Percentiles rank a stretch among this genome's conserved stretches.
phyloP scores from a whole-genome alignment of 371 early-diverging fungal genomes.

The Mycotypha africana region DNA sequence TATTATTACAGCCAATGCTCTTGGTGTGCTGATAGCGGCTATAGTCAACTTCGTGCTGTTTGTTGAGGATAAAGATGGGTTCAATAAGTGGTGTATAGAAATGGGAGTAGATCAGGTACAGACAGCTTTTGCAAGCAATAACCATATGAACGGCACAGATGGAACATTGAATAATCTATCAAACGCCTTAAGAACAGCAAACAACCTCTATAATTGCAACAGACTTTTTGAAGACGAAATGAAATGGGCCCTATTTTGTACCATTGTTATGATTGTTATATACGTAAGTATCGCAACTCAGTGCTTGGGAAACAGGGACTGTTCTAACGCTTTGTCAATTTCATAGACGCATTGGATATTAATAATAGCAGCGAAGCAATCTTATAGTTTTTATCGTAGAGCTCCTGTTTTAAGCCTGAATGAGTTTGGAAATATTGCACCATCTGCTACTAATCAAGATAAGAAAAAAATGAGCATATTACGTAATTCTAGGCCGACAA shows the following conservation, averaged over 20 bases:
- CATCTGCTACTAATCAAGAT: neutral
- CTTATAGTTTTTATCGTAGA: conserved; percentile 3
- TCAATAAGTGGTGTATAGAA: conserved; percentile 15
- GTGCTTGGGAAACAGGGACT: neutral
- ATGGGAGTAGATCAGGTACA: conserved; percentile 2
- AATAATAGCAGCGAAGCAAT: conserved; percentile 7
- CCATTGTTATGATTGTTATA: conserved; percentile 27
- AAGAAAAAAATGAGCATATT: neutral
- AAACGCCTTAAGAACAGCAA: neutral
- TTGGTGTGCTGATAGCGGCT: conserved; percentile 13
- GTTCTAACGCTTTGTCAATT: neutral
- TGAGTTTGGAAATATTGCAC: conserved; percentile 10
- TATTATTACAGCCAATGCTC: conserved; percentile 10
- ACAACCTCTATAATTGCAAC: conserved; percentile 38
- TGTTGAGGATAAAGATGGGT: conserved; percentile 3
- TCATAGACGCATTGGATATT: conserved; percentile 18
- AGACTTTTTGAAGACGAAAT: conserved; percentile 34
- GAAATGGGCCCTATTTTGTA: conserved; percentile 36
- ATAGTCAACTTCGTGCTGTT: conserved; percentile 20
- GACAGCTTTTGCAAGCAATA: neutral
- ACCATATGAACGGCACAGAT: neutral
- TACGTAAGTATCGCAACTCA: conserved; percentile 24
- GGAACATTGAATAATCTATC: neutral
- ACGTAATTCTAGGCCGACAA: neutral
- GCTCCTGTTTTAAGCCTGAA: neutral